These are phyloP conservation scores for Magnaporthiopsis poae DNA, from an alignment of 2,329 filamentous ascomycete species.

Conservation along the genomic window DNA sequence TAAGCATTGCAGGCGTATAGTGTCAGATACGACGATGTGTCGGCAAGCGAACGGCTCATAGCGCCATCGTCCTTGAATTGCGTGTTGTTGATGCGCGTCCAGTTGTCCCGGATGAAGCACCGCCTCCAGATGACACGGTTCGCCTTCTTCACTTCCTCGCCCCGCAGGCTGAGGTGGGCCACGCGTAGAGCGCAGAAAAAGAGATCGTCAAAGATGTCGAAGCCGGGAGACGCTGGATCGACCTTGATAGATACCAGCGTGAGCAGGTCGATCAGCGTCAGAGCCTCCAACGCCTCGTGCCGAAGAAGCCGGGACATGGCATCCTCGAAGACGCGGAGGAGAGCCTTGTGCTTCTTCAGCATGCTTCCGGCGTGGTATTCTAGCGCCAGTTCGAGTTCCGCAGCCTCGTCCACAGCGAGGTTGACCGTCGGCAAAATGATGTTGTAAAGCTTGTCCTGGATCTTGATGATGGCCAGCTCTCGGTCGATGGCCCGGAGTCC, in stretches of 20 bases:
- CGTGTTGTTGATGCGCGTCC: constrained; percentile 69
- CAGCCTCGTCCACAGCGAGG: constrained; percentile 67
- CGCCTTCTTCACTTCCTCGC: constrained; percentile 48
- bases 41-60: constrained; percentile 50
- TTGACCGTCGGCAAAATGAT: constrained; percentile 58
- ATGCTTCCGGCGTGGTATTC: constrained; percentile 51
- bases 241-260: constrained; percentile 53
- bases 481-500: constrained; percentile 41
- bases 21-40: constrained; percentile 61
- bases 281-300: constrained; percentile 59
- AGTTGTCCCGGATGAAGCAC: constrained; percentile 74
- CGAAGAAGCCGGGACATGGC: constrained; percentile 60
- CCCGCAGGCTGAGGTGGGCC: constrained; percentile 43
- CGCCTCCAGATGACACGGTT: constrained; percentile 72
- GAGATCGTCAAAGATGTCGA: constrained; percentile 51
- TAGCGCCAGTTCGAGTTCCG: constrained; percentile 66
- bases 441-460: constrained; percentile 72
- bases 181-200: constrained; percentile 66
- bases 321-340: constrained; percentile 62
- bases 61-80: constrained; percentile 62
- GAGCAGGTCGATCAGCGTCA: constrained; percentile 61
- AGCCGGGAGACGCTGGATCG: constrained; percentile 25
- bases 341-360: constrained; percentile 50
- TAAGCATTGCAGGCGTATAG: constrained; percentile 35
- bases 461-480: constrained; percentile 57